Base-by-base conservation (phyloP, 192 early-diverging fungal genomes). In the Coemansia umbellata region DNA sequence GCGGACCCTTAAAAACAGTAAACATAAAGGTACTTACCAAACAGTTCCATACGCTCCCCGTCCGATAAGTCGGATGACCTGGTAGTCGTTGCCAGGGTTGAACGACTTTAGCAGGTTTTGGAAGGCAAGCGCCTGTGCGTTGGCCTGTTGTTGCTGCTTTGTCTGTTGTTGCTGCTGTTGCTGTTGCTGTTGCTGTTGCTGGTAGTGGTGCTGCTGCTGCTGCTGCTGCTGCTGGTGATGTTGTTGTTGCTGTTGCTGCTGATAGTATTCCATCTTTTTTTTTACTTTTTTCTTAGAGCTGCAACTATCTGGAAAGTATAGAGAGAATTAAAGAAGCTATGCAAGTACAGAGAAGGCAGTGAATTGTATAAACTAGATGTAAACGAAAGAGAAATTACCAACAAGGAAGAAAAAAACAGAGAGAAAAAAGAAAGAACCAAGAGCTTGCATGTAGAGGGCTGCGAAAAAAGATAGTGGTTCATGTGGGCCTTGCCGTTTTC, bases 31-130 rank as follows among this genome's bases (percentile, higher is more conserved):
- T 5, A 68, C 77, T 78, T 87, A 92, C 92, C 90, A 92, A 31
- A 95, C 93, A 55, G 89, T 84, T 22, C 93, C 93, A 71, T 95
- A 95, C 40, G 93, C 93, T 35, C 93, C 93, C 66, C 90, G 87
- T 14, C 93, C 93, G 42, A 95, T 87, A 49, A 92, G 87, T 55
- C 90, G 86, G 33, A 84, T 70, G 52, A 90, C 82, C 47, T 92
- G 82, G 70, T 95, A 98, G 49, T 93, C 85, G 18, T 83, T 74
- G 5, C 89, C 89, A 15, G 83, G 84, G 60, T 89, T 83, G 69
- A 91, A 91, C 44, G 82, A 79, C 48, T 77, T 69, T 30, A 85
- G 64, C 39, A 79, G 49, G 47, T 71, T 66, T 56, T 71, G 68
- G 17, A 69, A 59, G 15, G 67, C 74, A 31, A 78, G 65, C 9